Evolutionary conservation across 1,284 basidiomycete species (phyloP).

Genomic region (Tetrapyrgos nigripes): DNA sequence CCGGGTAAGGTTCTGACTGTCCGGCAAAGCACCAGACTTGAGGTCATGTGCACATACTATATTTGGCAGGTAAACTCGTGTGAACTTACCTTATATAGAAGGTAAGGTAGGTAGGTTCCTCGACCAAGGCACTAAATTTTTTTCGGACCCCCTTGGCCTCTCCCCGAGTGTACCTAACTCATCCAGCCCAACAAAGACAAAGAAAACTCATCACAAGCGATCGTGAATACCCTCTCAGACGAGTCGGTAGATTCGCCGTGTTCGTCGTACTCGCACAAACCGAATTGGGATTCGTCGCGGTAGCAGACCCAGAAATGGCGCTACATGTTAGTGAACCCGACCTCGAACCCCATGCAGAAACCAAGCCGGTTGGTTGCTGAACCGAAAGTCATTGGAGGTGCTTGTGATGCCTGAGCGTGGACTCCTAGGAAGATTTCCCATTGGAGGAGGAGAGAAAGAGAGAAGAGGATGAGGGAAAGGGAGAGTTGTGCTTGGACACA

Average conservation of each 20-base stretch:
- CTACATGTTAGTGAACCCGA: constrained; percentile 9
- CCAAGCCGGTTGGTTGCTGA: constrained; percentile 1
- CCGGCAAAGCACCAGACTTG: no score
- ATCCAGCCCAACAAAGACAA: background rate
- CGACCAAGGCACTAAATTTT: no score
- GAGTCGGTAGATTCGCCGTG: constrained; percentile 34
- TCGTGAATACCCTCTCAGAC: constrained; percentile 37
- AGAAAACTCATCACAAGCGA: constrained; percentile 35
- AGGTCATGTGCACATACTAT: no score
- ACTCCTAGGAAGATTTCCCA: background rate
- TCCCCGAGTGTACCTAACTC: background rate
- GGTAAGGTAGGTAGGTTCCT: no score
- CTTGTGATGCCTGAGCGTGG: constrained; percentile 13
- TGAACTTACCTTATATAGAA: no score
- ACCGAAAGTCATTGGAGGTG: constrained; percentile 12
- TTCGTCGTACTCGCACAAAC: constrained; percentile 14
- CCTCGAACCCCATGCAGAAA: background rate
- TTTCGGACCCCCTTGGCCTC: no score
- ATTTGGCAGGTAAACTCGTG: no score
- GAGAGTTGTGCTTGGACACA: background rate
- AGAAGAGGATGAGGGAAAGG: constrained; percentile 6
- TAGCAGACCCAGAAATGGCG: constrained; percentile 5
- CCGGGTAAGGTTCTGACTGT: no score
- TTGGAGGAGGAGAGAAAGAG: background rate
- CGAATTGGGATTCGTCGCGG: background rate